Percentiles rank a stretch among this genome's conserved stretches.
These are phyloP conservation scores for Borovskyia barvae DNA, from an alignment of 208 protist species.

Conservation along the genomic window DNA sequence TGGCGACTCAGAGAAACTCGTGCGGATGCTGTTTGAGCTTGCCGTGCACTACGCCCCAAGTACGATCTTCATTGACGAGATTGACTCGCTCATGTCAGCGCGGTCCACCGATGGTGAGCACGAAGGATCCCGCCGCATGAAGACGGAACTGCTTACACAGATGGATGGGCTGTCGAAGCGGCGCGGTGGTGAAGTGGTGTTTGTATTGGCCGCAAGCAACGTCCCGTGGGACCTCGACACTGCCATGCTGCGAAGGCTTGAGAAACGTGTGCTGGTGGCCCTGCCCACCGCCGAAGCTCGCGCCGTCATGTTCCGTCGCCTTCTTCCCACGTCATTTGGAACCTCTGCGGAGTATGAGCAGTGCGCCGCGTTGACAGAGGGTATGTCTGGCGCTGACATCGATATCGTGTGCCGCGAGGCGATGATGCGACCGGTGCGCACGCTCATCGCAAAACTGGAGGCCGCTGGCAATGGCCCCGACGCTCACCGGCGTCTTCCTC, in stretches of 20 bases:
- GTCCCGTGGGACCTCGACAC: slow-evolving; percentile 93
- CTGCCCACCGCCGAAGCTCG: slow-evolving; percentile 77
- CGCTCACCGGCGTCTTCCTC: slow-evolving; percentile 22
- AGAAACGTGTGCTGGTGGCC: slow-evolving; percentile 90
- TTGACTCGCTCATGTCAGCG: slow-evolving; percentile 96
- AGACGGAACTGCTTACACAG: slow-evolving; percentile 93
- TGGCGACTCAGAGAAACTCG: slow-evolving; percentile 98
- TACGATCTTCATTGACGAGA: slow-evolving; percentile 99
- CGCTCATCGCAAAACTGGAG: slow-evolving; percentile 83
- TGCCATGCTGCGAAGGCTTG: slow-evolving; percentile 89
- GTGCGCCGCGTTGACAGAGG: slow-evolving; percentile 64
- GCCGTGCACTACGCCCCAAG: slow-evolving; percentile 91
- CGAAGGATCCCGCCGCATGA: slow-evolving; percentile 91
- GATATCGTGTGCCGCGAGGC: slow-evolving; percentile 90
- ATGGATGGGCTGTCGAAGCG: slow-evolving; percentile 91
- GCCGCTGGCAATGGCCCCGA: slow-evolving; percentile 6
- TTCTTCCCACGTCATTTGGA: slow-evolving; percentile 36
- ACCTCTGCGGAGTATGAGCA: slow-evolving; percentile 43
- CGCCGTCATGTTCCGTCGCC: slow-evolving; percentile 59
- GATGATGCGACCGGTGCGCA: slow-evolving; percentile 90
- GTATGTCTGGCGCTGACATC: slow-evolving; percentile 92
- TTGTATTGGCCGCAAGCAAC: slow-evolving; percentile 93
- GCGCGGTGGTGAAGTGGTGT: slow-evolving; percentile 77
- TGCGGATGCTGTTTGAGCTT: slow-evolving; percentile 94
- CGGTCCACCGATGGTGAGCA: slow-evolving; percentile 94